Evolutionary conservation across 208 protist species (phyloP).

Genomic region (Leishmania tropica): DNA sequence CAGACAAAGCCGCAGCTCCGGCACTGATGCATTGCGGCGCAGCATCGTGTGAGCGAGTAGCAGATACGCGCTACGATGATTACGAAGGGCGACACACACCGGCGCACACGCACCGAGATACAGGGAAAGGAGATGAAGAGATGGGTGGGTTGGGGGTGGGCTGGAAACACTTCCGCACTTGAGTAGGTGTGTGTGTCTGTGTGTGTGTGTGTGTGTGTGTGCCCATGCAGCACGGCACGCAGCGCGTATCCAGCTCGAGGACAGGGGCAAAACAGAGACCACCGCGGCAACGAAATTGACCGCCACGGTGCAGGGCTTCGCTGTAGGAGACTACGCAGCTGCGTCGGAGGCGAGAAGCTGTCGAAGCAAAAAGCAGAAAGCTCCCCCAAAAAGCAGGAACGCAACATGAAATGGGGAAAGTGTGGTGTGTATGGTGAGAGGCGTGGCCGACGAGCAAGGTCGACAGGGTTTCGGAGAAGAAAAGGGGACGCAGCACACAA

Average conservation of each 20-base stretch:
- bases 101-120: neutral
- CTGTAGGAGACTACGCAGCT: neutral
- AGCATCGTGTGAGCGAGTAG: slow-evolving; percentile 6
- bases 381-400: too few species aligned
- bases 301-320: neutral
- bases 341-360: neutral
- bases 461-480: neutral
- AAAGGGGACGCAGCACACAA: neutral
- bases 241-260: neutral
- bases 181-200: neutral
- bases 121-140: neutral
- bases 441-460: too few species aligned
- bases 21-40: slow-evolving; percentile 13
- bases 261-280: neutral
- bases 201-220: neutral
- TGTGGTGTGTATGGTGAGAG: neutral
- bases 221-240: too few species aligned
- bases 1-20: slow-evolving; percentile 24
- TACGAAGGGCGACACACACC: neutral
- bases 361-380: neutral
- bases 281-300: neutral
- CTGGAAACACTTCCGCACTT: neutral
- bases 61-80: too few species aligned
- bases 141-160: neutral
- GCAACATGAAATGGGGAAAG: neutral